Evolutionary conservation across 2,329 filamentous ascomycete species (phyloP).

Genomic region (Hyphodiscus sp.): DNA sequence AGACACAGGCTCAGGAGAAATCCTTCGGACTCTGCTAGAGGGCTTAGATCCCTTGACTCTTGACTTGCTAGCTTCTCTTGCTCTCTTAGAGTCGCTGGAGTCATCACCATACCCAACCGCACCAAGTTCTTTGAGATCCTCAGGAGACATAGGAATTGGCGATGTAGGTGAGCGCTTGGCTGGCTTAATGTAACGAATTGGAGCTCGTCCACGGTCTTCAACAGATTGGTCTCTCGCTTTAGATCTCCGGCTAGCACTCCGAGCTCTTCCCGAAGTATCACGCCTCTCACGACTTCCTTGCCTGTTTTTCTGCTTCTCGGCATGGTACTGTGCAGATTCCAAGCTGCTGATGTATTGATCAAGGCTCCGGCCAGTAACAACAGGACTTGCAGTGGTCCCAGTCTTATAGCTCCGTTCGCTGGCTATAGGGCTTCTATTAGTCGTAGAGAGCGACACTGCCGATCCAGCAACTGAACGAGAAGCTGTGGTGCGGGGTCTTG

Average conservation of each 20-base stretch:
- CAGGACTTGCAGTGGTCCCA: constrained; percentile 41
- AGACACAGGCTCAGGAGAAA: constrained; percentile 22
- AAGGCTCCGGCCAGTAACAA: constrained; percentile 57
- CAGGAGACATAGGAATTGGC: constrained; percentile 88
- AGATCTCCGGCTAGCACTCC: constrained; percentile 43
- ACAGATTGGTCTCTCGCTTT: constrained; percentile 51
- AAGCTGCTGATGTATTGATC: constrained; percentile 85
- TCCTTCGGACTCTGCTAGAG: constrained; percentile 27
- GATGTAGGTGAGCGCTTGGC: constrained; percentile 86
- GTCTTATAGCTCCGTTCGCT: constrained; percentile 43
- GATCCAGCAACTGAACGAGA: constrained; percentile 41
- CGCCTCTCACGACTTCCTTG: constrained; percentile 45
- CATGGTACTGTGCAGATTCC: constrained; percentile 65
- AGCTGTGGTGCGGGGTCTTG: constrained; percentile 47
- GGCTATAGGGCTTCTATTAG: constrained; percentile 31
- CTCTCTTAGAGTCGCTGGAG: constrained; percentile 21
- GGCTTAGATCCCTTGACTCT: constrained; percentile 31
- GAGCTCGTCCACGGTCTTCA: constrained; percentile 62
- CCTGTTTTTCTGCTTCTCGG: constrained; percentile 42
- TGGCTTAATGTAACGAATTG: constrained; percentile 62
- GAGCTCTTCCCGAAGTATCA: constrained; percentile 34
- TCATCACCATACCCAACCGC: constrained; percentile 28
- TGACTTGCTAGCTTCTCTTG: constrained; percentile 20
- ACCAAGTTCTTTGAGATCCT: constrained; percentile 65
- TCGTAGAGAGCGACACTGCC: constrained; percentile 47